Evolutionary conservation across 768 basidiomycete genomes (phyloP), one percentile per base, ranked within the genome.

Genomic region (Rhodosporidiobolus odoratus): DNA sequence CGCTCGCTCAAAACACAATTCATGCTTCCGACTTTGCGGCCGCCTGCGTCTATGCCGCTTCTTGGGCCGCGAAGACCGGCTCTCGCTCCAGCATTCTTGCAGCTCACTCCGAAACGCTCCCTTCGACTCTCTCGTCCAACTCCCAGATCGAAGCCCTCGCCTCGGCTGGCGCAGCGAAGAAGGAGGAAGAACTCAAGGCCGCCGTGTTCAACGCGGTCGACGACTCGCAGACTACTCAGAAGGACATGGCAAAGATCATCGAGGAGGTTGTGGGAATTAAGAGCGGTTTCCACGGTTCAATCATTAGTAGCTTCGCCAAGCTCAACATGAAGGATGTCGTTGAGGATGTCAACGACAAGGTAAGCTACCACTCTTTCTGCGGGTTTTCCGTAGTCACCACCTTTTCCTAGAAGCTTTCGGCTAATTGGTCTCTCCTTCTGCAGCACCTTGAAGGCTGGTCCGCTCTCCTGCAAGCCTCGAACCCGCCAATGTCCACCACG

Each of bases 311-410:
- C 60, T 72, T 76, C 17, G 75, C 75, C 19, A 69, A 71, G 63
- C 15, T 76, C 47, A 75, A 76, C 53, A 54, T 76, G 53, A 17
- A 16, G 5, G 73, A 74, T 7, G 73, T 75, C 13, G 48, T 62
- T 19, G 73, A 73, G 60, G 69, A 72, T 52, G 75, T 65, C 10
- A 74, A 76, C 60, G 75, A 74, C 23, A 69, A 71, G 60, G 71
- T 73, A 50, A 40, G 60, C 37, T 17, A 2, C n/a, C 35, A 32
- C 37, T 30, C 2, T 37, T 23, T 52, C 16, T 34, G 1, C 19
- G 5, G 25, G n/a, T 27, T 16, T 38, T 25, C 35, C n/a, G 10
- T 21, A 17, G 7, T 12, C 53, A 3, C 32, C 27, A 34, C 53
- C 32, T 5, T 34, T 54, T 34, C 9, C 32, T 19, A 12, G 15